Conservation (phyloP, 306 rosid genomes). For the Rubus idaeus region DNA sequence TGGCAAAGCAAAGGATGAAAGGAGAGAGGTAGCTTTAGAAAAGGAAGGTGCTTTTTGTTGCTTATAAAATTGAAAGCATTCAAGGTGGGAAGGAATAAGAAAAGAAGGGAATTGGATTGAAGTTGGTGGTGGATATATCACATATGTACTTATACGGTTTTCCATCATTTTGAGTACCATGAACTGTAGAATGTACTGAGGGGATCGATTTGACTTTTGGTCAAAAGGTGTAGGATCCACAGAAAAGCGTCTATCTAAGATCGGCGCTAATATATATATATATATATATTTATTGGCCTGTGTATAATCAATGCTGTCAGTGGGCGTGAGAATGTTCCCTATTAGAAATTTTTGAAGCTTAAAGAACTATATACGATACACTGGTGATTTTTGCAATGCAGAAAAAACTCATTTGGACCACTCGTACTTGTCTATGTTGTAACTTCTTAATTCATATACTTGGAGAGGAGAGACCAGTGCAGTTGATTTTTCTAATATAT, state of each 20-base stretch:
- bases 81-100: constrained; percentile 55
- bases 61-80: constrained; percentile 49
- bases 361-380: not conserved
- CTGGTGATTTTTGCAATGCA: not conserved
- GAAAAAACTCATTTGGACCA: not conserved
- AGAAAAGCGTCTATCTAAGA: constrained; percentile 53
- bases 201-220: constrained; percentile 59
- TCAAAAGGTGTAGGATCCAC: constrained; percentile 64
- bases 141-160: constrained; percentile 21
- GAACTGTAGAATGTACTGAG: constrained; percentile 25
- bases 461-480: no score
- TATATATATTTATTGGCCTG: constrained; percentile 12
- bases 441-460: not conserved
- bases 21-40: constrained; percentile 42
- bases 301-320: constrained; percentile 68
- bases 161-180: constrained; percentile 12
- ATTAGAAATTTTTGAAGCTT: not conserved
- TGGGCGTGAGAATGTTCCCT: constrained; percentile 72
- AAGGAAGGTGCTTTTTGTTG: constrained; percentile 54
- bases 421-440: not conserved
- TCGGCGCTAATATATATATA: constrained; percentile 41
- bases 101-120: constrained; percentile 23
- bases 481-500: no score
- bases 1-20: constrained; percentile 47
- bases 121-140: constrained; percentile 22